These are phyloP conservation scores for Cardamine resedifolia DNA, from an alignment of 345 rosid species.

Conservation along the genomic window DNA sequence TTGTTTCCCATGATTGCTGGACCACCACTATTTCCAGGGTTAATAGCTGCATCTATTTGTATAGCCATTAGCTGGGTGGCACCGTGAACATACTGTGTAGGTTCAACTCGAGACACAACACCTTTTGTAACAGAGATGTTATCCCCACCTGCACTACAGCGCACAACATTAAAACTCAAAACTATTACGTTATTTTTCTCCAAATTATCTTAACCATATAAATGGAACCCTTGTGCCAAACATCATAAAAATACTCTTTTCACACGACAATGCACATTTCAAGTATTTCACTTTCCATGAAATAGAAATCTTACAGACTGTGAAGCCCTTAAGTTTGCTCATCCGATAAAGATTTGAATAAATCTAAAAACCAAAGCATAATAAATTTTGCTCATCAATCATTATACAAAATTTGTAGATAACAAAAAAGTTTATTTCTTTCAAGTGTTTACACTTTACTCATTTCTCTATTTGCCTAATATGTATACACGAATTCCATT, in stretches of 20 bases:
- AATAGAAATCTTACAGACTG: neutral
- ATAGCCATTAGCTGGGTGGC: slow-evolving; percentile 88
- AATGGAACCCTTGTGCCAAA: neutral
- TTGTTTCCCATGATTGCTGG: slow-evolving; percentile 89
- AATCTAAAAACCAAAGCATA: neutral
- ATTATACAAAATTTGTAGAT: neutral
- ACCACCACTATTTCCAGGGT: slow-evolving; percentile 90
- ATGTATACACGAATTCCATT: no score
- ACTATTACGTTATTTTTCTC: neutral
- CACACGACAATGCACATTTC: neutral
- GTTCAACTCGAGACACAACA: slow-evolving; percentile 93
- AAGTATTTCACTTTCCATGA: neutral
- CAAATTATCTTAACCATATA: no score
- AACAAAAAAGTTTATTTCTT: neutral
- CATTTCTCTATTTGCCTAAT: no score
- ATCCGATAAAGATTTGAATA: neutral
- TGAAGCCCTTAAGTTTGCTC: neutral
- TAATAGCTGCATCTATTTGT: slow-evolving; percentile 94
- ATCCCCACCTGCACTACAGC: slow-evolving; percentile 66
- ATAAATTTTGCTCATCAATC: neutral
- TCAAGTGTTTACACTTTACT: neutral
- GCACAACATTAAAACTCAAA: slow-evolving; percentile 48
- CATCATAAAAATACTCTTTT: neutral
- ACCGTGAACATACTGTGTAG: slow-evolving; percentile 82
- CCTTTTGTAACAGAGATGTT: slow-evolving; percentile 97